phyloP scores from a whole-genome alignment of 2,329 filamentous ascomycete species.

The Dactylonectria estremocensis region DNA sequence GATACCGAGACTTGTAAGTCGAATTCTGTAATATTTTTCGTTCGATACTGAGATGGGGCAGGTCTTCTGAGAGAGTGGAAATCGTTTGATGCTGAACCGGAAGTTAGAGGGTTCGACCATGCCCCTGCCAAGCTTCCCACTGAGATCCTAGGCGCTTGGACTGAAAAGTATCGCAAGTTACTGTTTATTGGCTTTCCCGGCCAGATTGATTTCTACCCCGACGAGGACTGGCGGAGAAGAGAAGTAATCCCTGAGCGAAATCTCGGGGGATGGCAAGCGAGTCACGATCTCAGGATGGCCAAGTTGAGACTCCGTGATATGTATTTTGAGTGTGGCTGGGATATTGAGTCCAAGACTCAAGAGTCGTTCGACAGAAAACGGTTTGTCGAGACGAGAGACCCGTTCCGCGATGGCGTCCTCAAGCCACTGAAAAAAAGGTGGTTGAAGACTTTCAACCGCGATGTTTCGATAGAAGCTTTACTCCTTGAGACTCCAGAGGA shows the following conservation, averaged over 20 bases:
- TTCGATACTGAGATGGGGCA: background rate
- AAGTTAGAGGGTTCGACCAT: background rate
- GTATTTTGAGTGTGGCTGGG: constrained; percentile 18
- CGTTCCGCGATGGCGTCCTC: background rate
- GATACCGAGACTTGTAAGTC: constrained; percentile 15
- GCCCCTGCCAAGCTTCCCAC: background rate
- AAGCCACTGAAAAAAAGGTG: background rate
- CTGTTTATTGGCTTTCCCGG: background rate
- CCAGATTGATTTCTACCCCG: background rate
- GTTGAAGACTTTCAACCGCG: no score
- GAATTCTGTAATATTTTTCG: background rate
- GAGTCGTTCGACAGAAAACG: background rate
- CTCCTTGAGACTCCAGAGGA: no score
- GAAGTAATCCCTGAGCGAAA: background rate
- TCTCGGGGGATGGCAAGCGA: background rate
- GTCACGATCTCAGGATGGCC: background rate
- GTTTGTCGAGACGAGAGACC: constrained; percentile 9
- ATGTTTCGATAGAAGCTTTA: no score
- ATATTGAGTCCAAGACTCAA: constrained; percentile 4
- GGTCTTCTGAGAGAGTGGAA: constrained; percentile 15
- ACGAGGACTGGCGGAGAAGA: background rate
- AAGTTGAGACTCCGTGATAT: constrained; percentile 3
- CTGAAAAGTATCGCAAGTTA: constrained; percentile 10
- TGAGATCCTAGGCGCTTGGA: constrained; percentile 9
- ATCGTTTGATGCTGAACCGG: background rate